Base-by-base conservation (phyloP, 1,284 basidiomycete genomes). In the Trichosporon asahii region DNA sequence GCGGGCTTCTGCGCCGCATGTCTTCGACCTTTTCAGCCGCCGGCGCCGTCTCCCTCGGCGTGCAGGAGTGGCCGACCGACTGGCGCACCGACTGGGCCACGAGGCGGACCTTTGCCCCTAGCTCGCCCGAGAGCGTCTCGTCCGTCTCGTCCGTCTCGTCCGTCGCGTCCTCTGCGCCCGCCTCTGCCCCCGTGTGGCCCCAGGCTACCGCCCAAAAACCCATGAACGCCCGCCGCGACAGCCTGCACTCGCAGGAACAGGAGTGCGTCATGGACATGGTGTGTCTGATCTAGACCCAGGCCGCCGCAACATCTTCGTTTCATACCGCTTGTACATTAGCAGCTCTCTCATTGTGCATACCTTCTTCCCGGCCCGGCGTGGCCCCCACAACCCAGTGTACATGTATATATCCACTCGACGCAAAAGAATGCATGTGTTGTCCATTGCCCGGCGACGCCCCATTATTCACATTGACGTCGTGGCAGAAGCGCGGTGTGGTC, bases 221-320 rank as follows among this genome's bases (percentile, higher is more conserved):
- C 37, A 12, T 14, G 37, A 25, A 23, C 7, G 49, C 21, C 3
- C 49, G 23, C 49, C 21, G 49, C 49, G 57, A 61, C 55, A 60
- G 55, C 29, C 57, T 61, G 29, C 57, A 61, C 6, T 18, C 27
- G 29, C 27, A 61, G 27, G 57, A 61, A 18, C 57, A 61, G 57
- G 57, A 61, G 29, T 61, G 57, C 57, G 57, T 61, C 57, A 61
- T 61, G 57, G 57, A 61, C 57, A 61, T 61, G 57, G 57, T 31
- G 5, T 61, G 57, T 33, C 29, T 61, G 6, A 61, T 61, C 57
- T 61, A 49, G 49, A 53, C 11, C 49, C 6, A 33, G 6, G 11
- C 31, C n/a, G n/a, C n/a, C n/a, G n/a, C n/a, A n/a, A n/a, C n/a
- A n/a, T n/a, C n/a, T n/a, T n/a, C n/a, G n/a, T n/a, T n/a, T n/a